Evolutionary conservation across 495 filamentous ascomycete genomes (phyloP).

Genomic region (Echria macrotheca): DNA sequence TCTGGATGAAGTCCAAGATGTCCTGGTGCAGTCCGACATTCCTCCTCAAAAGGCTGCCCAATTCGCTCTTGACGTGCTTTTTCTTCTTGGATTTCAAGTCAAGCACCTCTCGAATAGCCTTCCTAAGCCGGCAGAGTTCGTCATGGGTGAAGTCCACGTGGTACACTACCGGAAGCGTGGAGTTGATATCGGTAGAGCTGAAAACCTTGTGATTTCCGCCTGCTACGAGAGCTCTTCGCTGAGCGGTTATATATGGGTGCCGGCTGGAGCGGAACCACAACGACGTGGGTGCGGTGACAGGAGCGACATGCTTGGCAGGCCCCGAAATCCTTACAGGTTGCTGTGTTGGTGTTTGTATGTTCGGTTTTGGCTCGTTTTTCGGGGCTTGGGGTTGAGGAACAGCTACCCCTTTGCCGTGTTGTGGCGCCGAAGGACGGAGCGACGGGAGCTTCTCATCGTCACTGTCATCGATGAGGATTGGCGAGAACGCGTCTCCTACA

Average conservation of each 20-base stretch:
- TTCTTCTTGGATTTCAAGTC: background rate
- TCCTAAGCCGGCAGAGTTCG: conserved; percentile 40
- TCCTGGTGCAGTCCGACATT: background rate
- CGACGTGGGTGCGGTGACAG: background rate
- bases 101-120: background rate
- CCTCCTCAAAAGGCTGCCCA: conserved; percentile 16
- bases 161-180: background rate
- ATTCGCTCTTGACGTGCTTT: conserved; percentile 18
- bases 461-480: too few species aligned
- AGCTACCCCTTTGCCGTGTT: too few species aligned
- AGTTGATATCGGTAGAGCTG: background rate
- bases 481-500: too few species aligned
- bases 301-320: too few species aligned
- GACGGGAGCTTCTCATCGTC: too few species aligned
- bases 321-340: too few species aligned
- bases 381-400: too few species aligned
- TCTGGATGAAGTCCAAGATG: background rate
- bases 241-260: conserved; percentile 30
- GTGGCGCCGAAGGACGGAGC: too few species aligned
- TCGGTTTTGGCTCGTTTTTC: too few species aligned
- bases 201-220: conserved; percentile 10
- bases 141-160: conserved; percentile 46
- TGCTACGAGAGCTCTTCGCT: conserved; percentile 20
- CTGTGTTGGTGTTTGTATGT: too few species aligned
- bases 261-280: conserved; percentile 8